Evolutionary conservation across 2,329 filamentous ascomycete species (phyloP).

Genomic region (Grosmannia serpens): DNA sequence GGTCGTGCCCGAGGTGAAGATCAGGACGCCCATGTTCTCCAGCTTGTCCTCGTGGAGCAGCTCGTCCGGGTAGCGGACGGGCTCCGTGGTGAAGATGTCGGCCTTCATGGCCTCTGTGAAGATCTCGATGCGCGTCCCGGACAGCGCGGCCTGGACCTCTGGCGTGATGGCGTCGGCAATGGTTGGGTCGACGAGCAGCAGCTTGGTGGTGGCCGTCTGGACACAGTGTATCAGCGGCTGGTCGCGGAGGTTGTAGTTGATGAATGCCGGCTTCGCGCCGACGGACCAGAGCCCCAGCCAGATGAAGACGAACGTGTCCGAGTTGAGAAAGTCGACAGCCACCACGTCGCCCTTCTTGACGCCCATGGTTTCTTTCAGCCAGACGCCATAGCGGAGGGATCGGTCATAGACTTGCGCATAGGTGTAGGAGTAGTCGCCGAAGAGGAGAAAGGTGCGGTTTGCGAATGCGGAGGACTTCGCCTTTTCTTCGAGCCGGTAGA

Average conservation of each 20-base stretch:
- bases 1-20: conserved; percentile 80
- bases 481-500: conserved; percentile 61
- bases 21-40: conserved; percentile 56
- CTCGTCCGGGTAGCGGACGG: conserved; percentile 46
- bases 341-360: conserved; percentile 65
- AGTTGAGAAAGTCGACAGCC: conserved; percentile 72
- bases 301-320: conserved; percentile 63
- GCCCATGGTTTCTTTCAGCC: conserved; percentile 53
- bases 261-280: conserved; percentile 71
- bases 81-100: conserved; percentile 37
- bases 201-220: conserved; percentile 49
- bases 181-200: conserved; percentile 58
- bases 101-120: conserved; percentile 47
- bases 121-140: conserved; percentile 45
- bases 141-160: conserved; percentile 39
- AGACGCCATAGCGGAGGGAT: conserved; percentile 61
- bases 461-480: conserved; percentile 42
- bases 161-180: conserved; percentile 45
- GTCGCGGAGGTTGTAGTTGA: conserved; percentile 75
- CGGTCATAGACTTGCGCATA: conserved; percentile 66
- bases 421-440: conserved; percentile 57
- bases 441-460: conserved; percentile 51
- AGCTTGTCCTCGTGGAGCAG: conserved; percentile 37
- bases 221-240: conserved; percentile 65
- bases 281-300: conserved; percentile 72